Conservation (phyloP, 2,329 filamentous ascomycete genomes). For the Pezicula rhizophila region DNA sequence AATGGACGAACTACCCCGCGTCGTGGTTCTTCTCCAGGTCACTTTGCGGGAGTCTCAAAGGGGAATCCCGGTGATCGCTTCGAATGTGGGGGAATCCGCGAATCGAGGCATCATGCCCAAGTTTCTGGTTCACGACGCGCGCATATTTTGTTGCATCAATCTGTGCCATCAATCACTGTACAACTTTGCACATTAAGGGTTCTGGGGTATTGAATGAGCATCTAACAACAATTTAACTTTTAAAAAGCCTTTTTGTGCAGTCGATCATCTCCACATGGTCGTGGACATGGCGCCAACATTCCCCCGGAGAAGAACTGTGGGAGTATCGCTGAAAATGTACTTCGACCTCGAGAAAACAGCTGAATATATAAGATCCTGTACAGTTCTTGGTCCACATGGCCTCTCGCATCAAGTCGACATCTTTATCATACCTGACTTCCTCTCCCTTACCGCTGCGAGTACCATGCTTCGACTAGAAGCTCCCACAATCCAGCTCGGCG, state of each 20-base stretch:
- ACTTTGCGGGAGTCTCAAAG: background rate
- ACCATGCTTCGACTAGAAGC: conserved; percentile 38
- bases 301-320: conserved; percentile 56
- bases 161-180: too few relatives aligned
- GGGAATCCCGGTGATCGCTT: background rate
- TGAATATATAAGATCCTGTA: conserved; percentile 46
- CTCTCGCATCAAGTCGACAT: conserved; percentile 53
- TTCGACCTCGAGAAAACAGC: conserved; percentile 62
- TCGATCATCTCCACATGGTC: too few relatives aligned
- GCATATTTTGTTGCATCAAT: too few relatives aligned
- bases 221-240: too few relatives aligned
- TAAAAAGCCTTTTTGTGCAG: too few relatives aligned
- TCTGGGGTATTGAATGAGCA: too few relatives aligned
- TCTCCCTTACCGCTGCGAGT: conserved; percentile 54
- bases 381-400: conserved; percentile 35
- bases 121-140: too few relatives aligned
- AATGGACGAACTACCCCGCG: background rate
- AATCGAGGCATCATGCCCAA: background rate
- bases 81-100: background rate
- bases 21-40: background rate
- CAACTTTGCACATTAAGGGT: too few relatives aligned
- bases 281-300: conserved; percentile 22
- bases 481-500: conserved; percentile 57
- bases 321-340: conserved; percentile 76
- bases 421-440: conserved; percentile 73